phyloP scores from a whole-genome alignment of 1,139 yeast genomes.

The Taphrina deformans region DNA sequence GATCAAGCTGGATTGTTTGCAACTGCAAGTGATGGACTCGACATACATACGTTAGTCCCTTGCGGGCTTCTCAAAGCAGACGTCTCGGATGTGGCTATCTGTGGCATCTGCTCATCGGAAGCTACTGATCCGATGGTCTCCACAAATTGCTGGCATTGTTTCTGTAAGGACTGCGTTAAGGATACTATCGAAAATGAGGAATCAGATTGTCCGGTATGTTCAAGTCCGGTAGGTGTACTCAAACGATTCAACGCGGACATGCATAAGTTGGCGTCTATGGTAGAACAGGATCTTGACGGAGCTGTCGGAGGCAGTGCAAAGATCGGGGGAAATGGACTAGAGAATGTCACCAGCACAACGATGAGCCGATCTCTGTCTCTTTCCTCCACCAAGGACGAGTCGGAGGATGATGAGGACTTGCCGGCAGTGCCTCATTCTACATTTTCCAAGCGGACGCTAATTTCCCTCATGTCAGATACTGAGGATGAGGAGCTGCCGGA shows the following conservation, averaged over 20 bases:
- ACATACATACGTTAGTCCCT: neutral
- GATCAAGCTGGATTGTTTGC: neutral
- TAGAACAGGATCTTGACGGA: constrained; percentile 51
- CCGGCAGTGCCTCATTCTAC: neutral
- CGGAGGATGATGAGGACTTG: neutral
- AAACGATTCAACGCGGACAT: constrained; percentile 65
- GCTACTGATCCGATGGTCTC: constrained; percentile 97
- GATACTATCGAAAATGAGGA: constrained; percentile 61
- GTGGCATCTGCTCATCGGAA: constrained; percentile 93
- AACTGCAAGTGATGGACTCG: neutral
- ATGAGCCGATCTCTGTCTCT: neutral
- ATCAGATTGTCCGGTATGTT: constrained; percentile 92
- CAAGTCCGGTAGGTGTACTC: constrained; percentile 80
- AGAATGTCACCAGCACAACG: constrained; percentile 45
- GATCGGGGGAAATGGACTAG: neutral
- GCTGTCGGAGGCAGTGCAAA: neutral
- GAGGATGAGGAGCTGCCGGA: constrained; percentile 4
- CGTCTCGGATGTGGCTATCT: constrained; percentile 61
- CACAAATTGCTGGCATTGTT: constrained; percentile 78
- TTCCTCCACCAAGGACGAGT: neutral
- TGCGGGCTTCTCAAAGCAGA: constrained; percentile 32
- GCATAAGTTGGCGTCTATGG: constrained; percentile 77
- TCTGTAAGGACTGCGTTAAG: constrained; percentile 90
- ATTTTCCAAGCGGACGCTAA: neutral
- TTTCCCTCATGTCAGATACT: neutral